Base-by-base conservation (phyloP, 139 green algal genomes). In the Tetradesmus lagerheimii region DNA sequence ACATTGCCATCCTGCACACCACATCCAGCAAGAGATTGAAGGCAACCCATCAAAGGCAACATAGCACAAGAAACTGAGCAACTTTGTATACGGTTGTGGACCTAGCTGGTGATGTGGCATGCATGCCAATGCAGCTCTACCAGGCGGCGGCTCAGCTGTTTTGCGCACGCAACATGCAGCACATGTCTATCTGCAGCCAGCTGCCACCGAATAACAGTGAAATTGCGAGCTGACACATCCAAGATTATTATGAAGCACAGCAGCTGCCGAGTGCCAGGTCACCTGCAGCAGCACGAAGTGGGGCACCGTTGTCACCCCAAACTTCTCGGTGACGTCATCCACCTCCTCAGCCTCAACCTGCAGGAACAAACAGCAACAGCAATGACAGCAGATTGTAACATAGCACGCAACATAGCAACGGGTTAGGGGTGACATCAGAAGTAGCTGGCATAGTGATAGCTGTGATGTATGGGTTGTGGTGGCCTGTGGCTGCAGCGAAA, bases 321-420 rank as follows among this genome's bases (percentile, higher is more conserved):
- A 97, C 39, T 90, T 57, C 57, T 97, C 91, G 0, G 95, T 95
- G 0, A 98, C 80, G 2, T 97, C 97, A 53, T 95, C 85, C 25
- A 96, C 92, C 47, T 95, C 94, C 89, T 99, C 97, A 4, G 96
- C 97, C 76, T 99, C 97, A 14, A 98, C 95, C 87, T 97, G 92
- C 37, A 91, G 15, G 39, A 34, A 35, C 8, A 53, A 29, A 50
- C 82, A 79, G 50, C 79, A 16, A 43, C 18, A 75, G 45, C 31
- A 37, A 8, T 50, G 43, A 50, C 79, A 39, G 16, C 39, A 85
- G 4, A 39, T 1, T 9, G 29, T 25, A 11, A 38, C 23, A 23
- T 41, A n/a, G n/a, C n/a, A n/a, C n/a, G n/a, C n/a, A n/a, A n/a
- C n/a, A n/a, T n/a, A n/a, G n/a, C n/a, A n/a, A n/a, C n/a, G n/a